These are phyloP conservation scores for Microcera coccophila DNA, from an alignment of 2,329 filamentous ascomycete species.

Conservation along the genomic window DNA sequence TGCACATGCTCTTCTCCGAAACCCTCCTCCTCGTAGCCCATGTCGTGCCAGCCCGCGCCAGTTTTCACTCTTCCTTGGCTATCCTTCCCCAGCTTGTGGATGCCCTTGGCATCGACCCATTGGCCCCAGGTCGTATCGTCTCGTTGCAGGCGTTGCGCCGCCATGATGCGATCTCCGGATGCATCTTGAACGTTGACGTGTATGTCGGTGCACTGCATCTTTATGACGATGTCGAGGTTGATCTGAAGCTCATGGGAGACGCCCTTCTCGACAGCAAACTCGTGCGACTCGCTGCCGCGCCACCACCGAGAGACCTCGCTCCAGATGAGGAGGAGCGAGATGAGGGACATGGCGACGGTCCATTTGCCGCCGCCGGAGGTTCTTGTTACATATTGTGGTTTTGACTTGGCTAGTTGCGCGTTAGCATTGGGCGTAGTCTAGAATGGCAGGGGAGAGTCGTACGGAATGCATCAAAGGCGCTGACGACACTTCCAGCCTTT, in stretches of 20 bases:
- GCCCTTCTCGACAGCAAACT: slow-evolving; percentile 90
- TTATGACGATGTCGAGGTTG: slow-evolving; percentile 89
- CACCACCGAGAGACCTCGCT: slow-evolving; percentile 81
- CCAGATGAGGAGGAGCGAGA: slow-evolving; percentile 72
- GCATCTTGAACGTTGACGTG: slow-evolving; percentile 97
- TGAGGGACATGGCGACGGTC: slow-evolving; percentile 75
- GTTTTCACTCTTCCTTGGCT: slow-evolving; percentile 52
- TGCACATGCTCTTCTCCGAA: slow-evolving; percentile 81
- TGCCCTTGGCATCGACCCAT: slow-evolving; percentile 70
- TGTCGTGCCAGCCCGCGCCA: slow-evolving; percentile 52
- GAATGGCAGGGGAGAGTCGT: slow-evolving; percentile 36
- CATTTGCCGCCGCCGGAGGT: slow-evolving; percentile 88
- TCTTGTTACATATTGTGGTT: slow-evolving; percentile 83
- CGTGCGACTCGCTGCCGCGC: slow-evolving; percentile 77
- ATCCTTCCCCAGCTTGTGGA: slow-evolving; percentile 58
- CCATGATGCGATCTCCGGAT: slow-evolving; percentile 84
- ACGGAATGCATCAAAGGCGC: slow-evolving; percentile 97
- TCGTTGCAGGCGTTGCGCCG: slow-evolving; percentile 66
- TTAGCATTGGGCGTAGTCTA: slow-evolving; percentile 10
- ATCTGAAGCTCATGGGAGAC: slow-evolving; percentile 84
- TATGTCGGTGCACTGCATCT: slow-evolving; percentile 83
- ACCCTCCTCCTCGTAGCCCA: slow-evolving; percentile 56
- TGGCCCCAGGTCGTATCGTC: slow-evolving; percentile 78
- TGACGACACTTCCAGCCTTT: slow-evolving; percentile 61
- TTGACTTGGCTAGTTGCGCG: slow-evolving; percentile 76